Base-by-base conservation (phyloP, 768 basidiomycete species). In the Pisolithus marmoratus region DNA sequence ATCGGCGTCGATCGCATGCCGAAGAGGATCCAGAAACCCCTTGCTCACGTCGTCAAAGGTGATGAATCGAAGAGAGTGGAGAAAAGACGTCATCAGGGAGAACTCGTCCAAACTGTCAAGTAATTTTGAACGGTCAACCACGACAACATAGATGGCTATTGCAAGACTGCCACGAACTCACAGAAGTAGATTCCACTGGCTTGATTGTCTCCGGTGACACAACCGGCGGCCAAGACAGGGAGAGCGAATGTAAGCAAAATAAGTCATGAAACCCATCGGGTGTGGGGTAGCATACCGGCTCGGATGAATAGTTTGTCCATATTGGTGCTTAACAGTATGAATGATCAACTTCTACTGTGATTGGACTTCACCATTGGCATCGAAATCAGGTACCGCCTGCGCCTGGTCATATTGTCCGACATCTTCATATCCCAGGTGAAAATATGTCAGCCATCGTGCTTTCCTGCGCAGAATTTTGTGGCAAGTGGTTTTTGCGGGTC, bases 261-360 rank as follows among this genome's bases (percentile, higher is more conserved):
- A 50, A 42, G 22, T 50, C 49, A 26, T 50, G 24, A 40, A 50
- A 50, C n/a, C 49, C 49, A 9, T 43, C 40, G 12, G 49, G 42
- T 19, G 34, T 50, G n/a, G 27, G 40, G 29, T 38, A 49, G 14
- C 48, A 49, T 9, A 38, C 48, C 3, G 17, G 38, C 20, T 42
- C 31, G 40, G 42, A 42, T 15, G 49, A 41, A 27, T 50, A 50
- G 8, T 50, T n/a, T 50, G 36, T 50, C 49, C 27, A 49, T 27
- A 19, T 11, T n/a, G 49, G 20, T 34, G 29, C 20, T 42, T 4
- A 29, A 50, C 49, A 15, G 26, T 27, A 15, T 40, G 38, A 20
- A 40, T 50, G 17, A 50, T 50, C 7, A 50, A 27, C 8, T 50
- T 50, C 40, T 27, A 50, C 8, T 40, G 29, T 14, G 19, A n/a